A percentile compares a stretch with the other conserved stretches of the same genome.
Conservation (phyloP, 2,329 filamentous ascomycete genomes). For the Clarireedia monteithiana region DNA sequence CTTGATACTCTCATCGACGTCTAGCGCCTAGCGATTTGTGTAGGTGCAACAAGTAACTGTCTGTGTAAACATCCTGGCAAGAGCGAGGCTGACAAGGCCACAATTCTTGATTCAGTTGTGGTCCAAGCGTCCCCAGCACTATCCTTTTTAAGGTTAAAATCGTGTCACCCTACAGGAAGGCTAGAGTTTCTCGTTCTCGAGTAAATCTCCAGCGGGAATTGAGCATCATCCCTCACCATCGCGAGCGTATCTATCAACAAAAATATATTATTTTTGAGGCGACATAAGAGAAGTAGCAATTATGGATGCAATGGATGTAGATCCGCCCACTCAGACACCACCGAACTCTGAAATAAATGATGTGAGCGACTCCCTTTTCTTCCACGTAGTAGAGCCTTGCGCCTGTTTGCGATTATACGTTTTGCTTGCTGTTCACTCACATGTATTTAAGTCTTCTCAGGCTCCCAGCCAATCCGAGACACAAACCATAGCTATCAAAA, state of each 20-base stretch:
- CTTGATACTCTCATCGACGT: too few species aligned
- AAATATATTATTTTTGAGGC: neutral
- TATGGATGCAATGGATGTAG: slow-evolving; percentile 7
- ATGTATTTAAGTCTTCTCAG: neutral
- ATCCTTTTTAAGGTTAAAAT: too few species aligned
- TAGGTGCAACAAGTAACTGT: too few species aligned
- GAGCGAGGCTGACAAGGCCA: neutral
- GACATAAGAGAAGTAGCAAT: neutral
- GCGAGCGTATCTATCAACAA: neutral
- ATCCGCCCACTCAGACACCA: neutral
- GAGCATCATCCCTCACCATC: neutral
- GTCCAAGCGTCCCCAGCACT: neutral
- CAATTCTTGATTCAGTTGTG: neutral
- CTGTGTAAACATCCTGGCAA: too few species aligned
- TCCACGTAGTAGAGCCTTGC: neutral
- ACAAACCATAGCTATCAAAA: neutral
- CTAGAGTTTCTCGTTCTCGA: neutral
- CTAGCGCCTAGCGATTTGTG: too few species aligned
- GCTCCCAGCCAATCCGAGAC: neutral
- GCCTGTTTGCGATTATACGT: neutral
- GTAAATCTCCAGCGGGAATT: neutral
- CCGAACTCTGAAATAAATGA: neutral
- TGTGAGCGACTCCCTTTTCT: neutral
- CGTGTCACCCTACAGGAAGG: neutral
- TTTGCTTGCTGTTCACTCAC: neutral